These are phyloP conservation scores for Glebionis coronaria DNA, from an alignment of 129 eudicot genomes.

Conservation along the genomic window DNA sequence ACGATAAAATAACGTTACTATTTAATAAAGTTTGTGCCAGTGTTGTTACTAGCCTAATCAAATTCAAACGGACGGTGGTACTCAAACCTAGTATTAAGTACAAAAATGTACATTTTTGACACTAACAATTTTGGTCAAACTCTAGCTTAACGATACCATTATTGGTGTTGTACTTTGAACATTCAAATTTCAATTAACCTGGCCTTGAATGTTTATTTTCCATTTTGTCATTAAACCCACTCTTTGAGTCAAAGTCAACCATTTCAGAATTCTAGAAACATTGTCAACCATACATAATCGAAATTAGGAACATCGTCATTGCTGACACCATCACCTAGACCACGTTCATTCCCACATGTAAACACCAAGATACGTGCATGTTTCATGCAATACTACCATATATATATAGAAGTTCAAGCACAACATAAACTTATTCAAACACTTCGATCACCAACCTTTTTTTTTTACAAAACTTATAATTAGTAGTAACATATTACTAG, in stretches of 20 bases:
- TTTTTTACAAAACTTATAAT: neutral
- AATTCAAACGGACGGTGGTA: too few relatives aligned
- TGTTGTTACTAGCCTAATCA: too few relatives aligned
- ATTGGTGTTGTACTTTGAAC: neutral
- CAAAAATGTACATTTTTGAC: too few relatives aligned
- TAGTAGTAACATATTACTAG: neutral
- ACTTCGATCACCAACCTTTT: neutral
- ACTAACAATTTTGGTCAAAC: too few relatives aligned
- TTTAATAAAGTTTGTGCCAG: too few relatives aligned
- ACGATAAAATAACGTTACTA: too few relatives aligned
- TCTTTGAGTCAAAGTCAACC: conserved; percentile 23
- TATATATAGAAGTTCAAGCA: neutral
- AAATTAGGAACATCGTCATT: conserved; percentile 23
- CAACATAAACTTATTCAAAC: conserved; percentile 3
- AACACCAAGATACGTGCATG: neutral
- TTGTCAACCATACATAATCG: conserved; percentile 7
- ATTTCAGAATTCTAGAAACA: conserved; percentile 28
- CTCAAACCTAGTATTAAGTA: too few relatives aligned
- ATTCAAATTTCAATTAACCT: neutral
- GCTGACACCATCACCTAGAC: conserved; percentile 23
- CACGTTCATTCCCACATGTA: neutral
- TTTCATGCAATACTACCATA: conserved; percentile 11
- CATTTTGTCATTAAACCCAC: neutral
- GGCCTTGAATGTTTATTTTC: neutral
- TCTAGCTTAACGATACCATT: too few relatives aligned